phyloP scores from a whole-genome alignment of 495 filamentous ascomycete genomes.

The Hypoxylon rickii region DNA sequence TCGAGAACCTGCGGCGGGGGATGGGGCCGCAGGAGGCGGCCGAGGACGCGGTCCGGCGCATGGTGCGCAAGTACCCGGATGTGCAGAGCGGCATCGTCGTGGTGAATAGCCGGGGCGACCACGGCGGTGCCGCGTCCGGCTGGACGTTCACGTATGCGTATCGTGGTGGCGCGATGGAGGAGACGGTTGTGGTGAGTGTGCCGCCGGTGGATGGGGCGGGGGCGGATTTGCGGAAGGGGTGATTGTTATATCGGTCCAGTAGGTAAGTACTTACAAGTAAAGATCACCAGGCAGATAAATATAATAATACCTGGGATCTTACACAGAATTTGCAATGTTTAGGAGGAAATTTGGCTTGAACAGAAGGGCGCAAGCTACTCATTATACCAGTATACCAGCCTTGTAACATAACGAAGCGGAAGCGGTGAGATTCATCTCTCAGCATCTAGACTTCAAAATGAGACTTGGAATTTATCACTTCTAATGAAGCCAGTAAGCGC shows the following conservation, averaged over 20 bases:
- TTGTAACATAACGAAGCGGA: too few relatives aligned
- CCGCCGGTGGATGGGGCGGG: conserved; percentile 29
- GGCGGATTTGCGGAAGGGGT: conserved; percentile 17
- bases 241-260: background rate
- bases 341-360: too few relatives aligned
- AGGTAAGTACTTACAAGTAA: background rate
- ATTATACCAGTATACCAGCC: too few relatives aligned
- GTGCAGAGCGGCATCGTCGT: conserved; percentile 52
- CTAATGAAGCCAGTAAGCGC: too few relatives aligned
- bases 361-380: too few relatives aligned
- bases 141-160: conserved; percentile 55
- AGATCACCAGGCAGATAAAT: too few relatives aligned
- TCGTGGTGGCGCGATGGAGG: conserved; percentile 47
- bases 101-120: conserved; percentile 45
- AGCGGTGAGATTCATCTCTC: too few relatives aligned
- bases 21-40: conserved; percentile 48
- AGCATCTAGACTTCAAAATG: too few relatives aligned
- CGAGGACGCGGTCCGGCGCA: conserved; percentile 50
- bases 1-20: conserved; percentile 51
- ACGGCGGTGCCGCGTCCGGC: conserved; percentile 51
- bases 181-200: conserved; percentile 46
- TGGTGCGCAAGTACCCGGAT: conserved; percentile 48
- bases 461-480: too few relatives aligned
- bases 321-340: too few relatives aligned
- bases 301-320: too few relatives aligned